Evolutionary conservation across 768 basidiomycete genomes (phyloP).

Genomic region (Neoboletus subvelutipes): DNA sequence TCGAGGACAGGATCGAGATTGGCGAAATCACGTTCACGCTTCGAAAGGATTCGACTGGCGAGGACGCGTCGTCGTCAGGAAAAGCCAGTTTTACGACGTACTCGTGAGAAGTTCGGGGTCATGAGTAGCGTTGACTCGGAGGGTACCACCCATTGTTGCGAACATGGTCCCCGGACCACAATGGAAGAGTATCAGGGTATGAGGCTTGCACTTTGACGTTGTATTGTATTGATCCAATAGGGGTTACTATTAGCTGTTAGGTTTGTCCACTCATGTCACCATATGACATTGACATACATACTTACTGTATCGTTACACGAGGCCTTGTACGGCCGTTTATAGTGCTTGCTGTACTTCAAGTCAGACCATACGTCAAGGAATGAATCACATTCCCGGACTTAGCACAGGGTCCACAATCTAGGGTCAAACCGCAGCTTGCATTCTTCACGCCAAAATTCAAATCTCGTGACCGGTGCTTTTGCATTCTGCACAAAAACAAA

Average conservation of each 20-base stretch:
- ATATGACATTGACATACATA: background rate
- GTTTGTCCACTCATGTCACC: background rate
- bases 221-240: background rate
- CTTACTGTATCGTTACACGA: slow-evolving; percentile 5
- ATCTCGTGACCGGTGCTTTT: slow-evolving; percentile 6
- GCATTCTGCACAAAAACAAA: background rate
- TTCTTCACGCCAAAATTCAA: slow-evolving; percentile 5
- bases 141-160: background rate
- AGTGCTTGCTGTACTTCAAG: background rate
- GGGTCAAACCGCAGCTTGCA: background rate
- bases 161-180: background rate
- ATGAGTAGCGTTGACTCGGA: background rate
- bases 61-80: background rate
- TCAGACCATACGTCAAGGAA: background rate
- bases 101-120: background rate
- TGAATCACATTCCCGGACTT: background rate
- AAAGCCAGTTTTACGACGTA: background rate
- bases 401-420: background rate
- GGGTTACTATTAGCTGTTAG: background rate
- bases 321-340: background rate
- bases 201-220: background rate
- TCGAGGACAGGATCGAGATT: slow-evolving; percentile 19
- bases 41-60: background rate
- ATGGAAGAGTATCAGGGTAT: background rate
- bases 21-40: slow-evolving; percentile 25